Conservation (phyloP, 228 moss, liverwort and hornwort genomes). For the Sphagnum magellanicum region DNA sequence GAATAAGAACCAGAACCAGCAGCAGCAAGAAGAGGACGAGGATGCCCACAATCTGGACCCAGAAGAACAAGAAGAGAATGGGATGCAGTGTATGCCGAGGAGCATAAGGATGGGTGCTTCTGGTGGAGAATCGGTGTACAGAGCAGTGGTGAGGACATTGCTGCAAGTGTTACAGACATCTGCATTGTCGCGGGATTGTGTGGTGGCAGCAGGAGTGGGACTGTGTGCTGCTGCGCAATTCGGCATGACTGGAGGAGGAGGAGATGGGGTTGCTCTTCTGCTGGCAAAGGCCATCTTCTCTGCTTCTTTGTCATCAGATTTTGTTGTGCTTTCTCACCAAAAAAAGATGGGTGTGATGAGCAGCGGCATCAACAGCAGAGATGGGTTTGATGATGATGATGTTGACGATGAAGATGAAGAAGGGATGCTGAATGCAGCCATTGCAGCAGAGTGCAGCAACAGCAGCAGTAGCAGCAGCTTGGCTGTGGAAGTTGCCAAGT, state of each 20-base stretch:
- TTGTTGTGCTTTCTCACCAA: constrained; percentile 27
- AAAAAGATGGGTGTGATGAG: too few relatives aligned
- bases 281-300: constrained; percentile 58
- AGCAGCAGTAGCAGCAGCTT: constrained; percentile 36
- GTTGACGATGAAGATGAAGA: constrained; percentile 16
- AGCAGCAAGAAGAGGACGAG: constrained; percentile 6
- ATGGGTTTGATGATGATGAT: constrained; percentile 16
- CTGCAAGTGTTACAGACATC: constrained; percentile 76
- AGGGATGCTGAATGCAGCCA: constrained; percentile 56
- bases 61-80: not conserved
- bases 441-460: constrained; percentile 28
- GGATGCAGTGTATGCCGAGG: too few relatives aligned
- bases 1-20: not conserved
- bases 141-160: constrained; percentile 35
- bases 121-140: constrained; percentile 40
- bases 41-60: constrained; percentile 9
- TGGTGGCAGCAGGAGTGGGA: constrained; percentile 94
- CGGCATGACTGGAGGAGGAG: constrained; percentile 18
- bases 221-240: constrained; percentile 79
- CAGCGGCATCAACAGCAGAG: too few relatives aligned
- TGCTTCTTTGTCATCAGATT: constrained; percentile 14
- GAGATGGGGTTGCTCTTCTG: constrained; percentile 53
- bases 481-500: constrained; percentile 43
- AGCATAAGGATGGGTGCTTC: constrained; percentile 1
- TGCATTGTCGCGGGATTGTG: constrained; percentile 81